A percentile compares a stretch with the other conserved stretches of the same genome.
phyloP scores from a whole-genome alignment of 306 rosid species.

The Prunus mira region DNA sequence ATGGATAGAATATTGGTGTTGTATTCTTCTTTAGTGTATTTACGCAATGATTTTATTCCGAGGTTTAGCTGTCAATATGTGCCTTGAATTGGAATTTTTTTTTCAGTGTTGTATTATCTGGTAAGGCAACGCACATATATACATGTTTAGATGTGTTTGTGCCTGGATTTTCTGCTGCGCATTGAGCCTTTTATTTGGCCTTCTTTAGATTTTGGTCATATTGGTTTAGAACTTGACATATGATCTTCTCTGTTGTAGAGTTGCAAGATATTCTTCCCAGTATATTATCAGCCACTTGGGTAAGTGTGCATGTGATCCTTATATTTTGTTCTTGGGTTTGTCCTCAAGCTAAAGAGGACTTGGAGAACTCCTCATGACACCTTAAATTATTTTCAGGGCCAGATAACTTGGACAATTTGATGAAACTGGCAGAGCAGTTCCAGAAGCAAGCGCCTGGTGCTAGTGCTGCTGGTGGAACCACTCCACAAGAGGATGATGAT shows the following conservation, averaged over 20 bases:
- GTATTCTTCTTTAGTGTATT: too few relatives aligned
- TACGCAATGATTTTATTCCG: too few relatives aligned
- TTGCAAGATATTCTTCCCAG: conserved; percentile 96
- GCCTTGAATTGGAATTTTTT: neutral
- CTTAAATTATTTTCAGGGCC: conserved; percentile 55
- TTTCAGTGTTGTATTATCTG: neutral
- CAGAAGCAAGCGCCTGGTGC: conserved; percentile 79
- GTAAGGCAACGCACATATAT: neutral
- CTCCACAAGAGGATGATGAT: conserved; percentile 65
- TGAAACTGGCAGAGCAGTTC: conserved; percentile 81
- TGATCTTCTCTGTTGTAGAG: conserved; percentile 43
- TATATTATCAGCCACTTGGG: conserved; percentile 84
- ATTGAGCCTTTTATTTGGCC: neutral
- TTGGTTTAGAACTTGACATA: neutral
- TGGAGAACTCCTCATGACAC: neutral
- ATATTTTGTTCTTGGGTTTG: neutral
- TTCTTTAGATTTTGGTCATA: neutral
- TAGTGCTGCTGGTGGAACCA: conserved; percentile 16
- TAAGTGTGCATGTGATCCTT: conserved; percentile 14
- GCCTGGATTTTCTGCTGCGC: neutral
- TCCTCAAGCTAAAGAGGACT: too few relatives aligned
- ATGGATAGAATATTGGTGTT: too few relatives aligned
- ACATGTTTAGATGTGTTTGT: neutral
- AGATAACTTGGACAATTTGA: conserved; percentile 87
- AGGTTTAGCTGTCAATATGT: neutral